Percentiles rank a stretch among this genome's conserved stretches.
Conservation (phyloP, 2,329 filamentous ascomycete species). For the Penicillium janthinellum region DNA sequence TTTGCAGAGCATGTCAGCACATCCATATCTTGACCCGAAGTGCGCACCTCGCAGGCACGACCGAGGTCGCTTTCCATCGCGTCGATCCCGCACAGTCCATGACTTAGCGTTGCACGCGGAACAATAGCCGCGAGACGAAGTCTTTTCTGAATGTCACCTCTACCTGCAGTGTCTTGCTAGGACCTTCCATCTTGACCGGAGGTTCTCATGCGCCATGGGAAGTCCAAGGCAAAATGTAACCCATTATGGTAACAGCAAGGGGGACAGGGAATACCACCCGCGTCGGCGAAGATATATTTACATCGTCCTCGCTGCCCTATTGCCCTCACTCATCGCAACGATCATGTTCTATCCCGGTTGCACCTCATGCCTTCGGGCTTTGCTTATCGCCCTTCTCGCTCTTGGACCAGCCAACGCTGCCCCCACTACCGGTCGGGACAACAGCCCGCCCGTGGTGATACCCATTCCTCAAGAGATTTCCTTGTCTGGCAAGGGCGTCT, state of each 20-base stretch:
- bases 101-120: conserved; percentile 7
- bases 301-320: background rate
- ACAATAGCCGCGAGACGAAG: background rate
- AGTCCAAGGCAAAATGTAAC: conserved; percentile 8
- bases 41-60: background rate
- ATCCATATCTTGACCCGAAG: background rate
- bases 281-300: background rate
- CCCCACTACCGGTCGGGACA: background rate
- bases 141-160: conserved; percentile 9
- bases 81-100: background rate
- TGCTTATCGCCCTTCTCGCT: conserved; percentile 5
- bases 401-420: conserved; percentile 7
- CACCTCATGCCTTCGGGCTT: conserved; percentile 10
- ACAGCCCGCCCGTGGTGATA: conserved; percentile 12
- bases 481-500: conserved; percentile 12
- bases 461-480: conserved; percentile 20
- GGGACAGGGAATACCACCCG: background rate
- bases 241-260: conserved; percentile 4
- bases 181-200: background rate
- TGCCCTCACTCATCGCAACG: background rate
- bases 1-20: background rate
- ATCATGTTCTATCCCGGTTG: conserved; percentile 10
- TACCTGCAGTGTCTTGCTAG: background rate
- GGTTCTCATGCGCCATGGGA: conserved; percentile 3
- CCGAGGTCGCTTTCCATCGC: background rate